Evolutionary conservation across 2,329 filamentous ascomycete genomes (phyloP).

Genomic region (Fulvia fulva): DNA sequence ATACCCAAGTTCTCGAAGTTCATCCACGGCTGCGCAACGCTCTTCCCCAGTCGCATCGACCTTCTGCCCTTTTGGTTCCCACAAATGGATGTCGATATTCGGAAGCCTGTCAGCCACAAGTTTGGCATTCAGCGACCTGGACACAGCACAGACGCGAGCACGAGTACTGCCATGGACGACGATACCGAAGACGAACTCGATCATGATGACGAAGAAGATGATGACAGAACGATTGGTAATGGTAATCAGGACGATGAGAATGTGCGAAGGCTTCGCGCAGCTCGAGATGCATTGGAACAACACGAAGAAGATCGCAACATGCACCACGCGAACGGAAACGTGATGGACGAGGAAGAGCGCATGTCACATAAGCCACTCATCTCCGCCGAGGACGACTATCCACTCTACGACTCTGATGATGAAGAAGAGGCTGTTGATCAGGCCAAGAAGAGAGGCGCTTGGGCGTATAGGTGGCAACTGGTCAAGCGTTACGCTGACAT

Average conservation of each 20-base stretch:
- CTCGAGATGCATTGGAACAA: conserved; percentile 48
- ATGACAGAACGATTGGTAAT: conserved; percentile 50
- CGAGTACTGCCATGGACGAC: conserved; percentile 72
- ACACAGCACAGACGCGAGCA: conserved; percentile 69
- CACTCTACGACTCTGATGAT: conserved; percentile 84
- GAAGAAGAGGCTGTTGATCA: conserved; percentile 72
- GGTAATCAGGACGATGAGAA: conserved; percentile 40
- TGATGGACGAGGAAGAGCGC: conserved; percentile 77
- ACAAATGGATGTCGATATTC: conserved; percentile 96
- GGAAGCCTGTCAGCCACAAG: conserved; percentile 80
- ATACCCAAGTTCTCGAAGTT: conserved; percentile 99
- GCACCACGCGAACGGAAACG: conserved; percentile 43
- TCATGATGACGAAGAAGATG: conserved; percentile 38
- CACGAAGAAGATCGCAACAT: conserved; percentile 48
- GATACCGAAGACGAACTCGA: conserved; percentile 67
- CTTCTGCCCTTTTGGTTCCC: conserved; percentile 96
- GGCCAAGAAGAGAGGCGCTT: conserved; percentile 70
- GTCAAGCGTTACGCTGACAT: conserved; percentile 49
- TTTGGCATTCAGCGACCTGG: conserved; percentile 85
- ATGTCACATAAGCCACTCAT: conserved; percentile 59
- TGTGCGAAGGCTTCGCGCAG: conserved; percentile 47
- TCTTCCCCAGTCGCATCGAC: conserved; percentile 84
- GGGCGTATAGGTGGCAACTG: conserved; percentile 64
- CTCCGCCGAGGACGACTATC: conserved; percentile 64
- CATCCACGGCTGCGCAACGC: conserved; percentile 84